phyloP scores from a whole-genome alignment of 306 rosid genomes.

The Potentilla sterilis region DNA sequence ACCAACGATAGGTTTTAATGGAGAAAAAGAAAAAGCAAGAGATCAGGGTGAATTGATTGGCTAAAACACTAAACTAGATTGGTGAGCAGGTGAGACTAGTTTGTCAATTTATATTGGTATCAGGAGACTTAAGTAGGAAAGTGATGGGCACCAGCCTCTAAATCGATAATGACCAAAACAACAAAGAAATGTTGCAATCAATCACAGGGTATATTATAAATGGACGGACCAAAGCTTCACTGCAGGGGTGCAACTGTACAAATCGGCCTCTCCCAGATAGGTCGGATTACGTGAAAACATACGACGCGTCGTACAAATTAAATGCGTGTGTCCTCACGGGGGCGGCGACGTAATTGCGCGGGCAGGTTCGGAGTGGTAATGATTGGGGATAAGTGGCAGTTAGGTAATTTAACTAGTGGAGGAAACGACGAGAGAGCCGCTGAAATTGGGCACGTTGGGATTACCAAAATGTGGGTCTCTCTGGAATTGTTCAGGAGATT shows the following conservation, averaged over 20 bases:
- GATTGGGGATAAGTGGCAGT: neutral
- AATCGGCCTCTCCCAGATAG: neutral
- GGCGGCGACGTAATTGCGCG: neutral
- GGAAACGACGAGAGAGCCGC: neutral
- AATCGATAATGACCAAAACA: neutral
- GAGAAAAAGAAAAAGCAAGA: neutral
- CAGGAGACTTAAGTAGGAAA: neutral
- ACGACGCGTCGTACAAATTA: neutral
- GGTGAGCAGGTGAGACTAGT: neutral
- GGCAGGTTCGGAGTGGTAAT: neutral
- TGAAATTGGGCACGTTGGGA: constrained; percentile 6
- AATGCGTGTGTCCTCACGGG: neutral
- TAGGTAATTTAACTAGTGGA: neutral
- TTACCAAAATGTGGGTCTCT: neutral
- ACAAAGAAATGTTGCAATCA: neutral
- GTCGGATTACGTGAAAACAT: neutral
- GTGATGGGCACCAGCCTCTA: neutral
- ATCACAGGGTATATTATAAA: neutral
- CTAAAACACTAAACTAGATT: neutral
- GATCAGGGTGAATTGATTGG: neutral
- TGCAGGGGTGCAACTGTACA: neutral
- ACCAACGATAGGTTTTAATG: neutral
- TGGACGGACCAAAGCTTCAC: neutral
- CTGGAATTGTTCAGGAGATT: neutral
- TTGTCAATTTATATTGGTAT: neutral